Evolutionary conservation across 768 basidiomycete genomes (phyloP).

Genomic region (Auricularia sp.): DNA sequence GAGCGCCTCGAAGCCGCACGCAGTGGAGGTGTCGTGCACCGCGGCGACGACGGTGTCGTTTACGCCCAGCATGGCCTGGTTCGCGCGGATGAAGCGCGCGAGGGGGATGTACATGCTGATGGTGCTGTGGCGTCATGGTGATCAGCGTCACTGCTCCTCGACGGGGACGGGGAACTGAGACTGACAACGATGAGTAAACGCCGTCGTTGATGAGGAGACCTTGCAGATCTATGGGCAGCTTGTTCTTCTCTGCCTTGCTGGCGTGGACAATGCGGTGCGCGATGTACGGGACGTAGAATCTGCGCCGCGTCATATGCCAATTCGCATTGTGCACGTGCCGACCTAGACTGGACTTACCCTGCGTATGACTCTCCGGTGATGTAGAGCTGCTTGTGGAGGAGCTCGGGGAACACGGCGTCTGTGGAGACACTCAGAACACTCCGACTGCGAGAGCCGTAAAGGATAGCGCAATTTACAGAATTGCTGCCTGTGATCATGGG

Average conservation of each 20-base stretch:
- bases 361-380: slow-evolving; percentile 7
- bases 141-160: neutral
- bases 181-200: slow-evolving; percentile 9
- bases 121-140: neutral
- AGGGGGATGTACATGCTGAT: too few species aligned
- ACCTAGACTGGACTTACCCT: neutral
- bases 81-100: neutral
- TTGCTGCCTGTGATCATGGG: neutral
- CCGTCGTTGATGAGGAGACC: slow-evolving; percentile 11
- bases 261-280: slow-evolving; percentile 9
- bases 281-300: slow-evolving; percentile 10
- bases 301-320: neutral
- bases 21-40: neutral
- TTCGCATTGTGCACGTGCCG: neutral
- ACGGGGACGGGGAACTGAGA: neutral
- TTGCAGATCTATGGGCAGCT: slow-evolving; percentile 5
- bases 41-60: neutral
- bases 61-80: neutral
- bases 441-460: neutral
- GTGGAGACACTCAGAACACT: too few species aligned
- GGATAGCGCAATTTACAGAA: slow-evolving; percentile 1
- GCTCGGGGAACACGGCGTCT: slow-evolving; percentile 8
- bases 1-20: neutral
- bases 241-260: slow-evolving; percentile 2
- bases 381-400: slow-evolving; percentile 5